Evolutionary conservation across 306 rosid genomes (phyloP), one percentile per base, ranked within the genome.

Genomic region (Quercus variabilis): DNA sequence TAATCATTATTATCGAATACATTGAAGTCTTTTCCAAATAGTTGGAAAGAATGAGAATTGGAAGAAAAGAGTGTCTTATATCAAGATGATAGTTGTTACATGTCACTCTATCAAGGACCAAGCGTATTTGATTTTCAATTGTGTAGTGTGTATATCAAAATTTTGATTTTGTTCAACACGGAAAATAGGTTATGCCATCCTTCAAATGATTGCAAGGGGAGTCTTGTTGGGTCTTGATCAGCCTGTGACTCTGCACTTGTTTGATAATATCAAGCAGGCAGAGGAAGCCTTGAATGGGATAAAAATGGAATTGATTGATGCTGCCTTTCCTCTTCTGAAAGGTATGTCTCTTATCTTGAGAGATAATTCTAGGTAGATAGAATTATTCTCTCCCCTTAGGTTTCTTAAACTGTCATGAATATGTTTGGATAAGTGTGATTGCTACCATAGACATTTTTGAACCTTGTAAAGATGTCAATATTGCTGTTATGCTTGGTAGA

Each of bases 181-280:
- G 46, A 92, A 90, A 89, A 92, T 92, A 72, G 93, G 97, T 6
- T 92, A 91, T 85, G 96, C 96, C 5, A 86, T 92, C 73, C 93
- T 85, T 75, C 93, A 93, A 30, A 92, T 92, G 97, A 84, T 90
- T 14, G 92, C 96, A 33, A 89, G 93, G 87, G 97, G 97, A 21
- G 79, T 67, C 49, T 86, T 89, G 93, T 74, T 90, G 9, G 97
- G 93, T 38, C 88, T 86, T 19, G 88, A 89, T 26, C 93, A 90
- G 85, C 93, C 92, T 57, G 86, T 92, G 30, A 89, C 89, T 85
- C 49, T 91, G 52, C 97, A 91, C 71, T 76, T 92, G 91, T 91
- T 92, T 80, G 97, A 31, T 31, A 31, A 89, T 77, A 88, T 88
- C 63, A 87, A 91, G 56, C 87, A 88, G 21, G 87, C 83, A 31